Evolutionary conservation across 352 stramenopile species (phyloP).

Genomic region (Hyaloperonospora brassicae): DNA sequence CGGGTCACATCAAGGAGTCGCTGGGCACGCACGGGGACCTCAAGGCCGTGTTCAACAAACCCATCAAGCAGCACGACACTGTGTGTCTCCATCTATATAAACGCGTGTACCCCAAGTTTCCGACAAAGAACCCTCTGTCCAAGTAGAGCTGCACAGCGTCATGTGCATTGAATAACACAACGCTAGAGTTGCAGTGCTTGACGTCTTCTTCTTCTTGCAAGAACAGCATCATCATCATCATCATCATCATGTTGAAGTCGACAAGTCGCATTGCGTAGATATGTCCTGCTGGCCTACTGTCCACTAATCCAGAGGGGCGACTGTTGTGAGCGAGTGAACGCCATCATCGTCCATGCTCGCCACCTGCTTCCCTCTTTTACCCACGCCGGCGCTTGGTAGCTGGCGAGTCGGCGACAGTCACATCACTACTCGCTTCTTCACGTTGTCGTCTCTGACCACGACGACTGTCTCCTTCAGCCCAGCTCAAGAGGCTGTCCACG

Average conservation of each 20-base stretch:
- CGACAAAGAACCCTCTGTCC: slow-evolving; percentile 34
- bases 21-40: slow-evolving; percentile 98
- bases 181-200: too few relatives aligned
- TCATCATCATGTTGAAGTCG: slow-evolving; percentile 6
- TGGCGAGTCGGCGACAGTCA: slow-evolving; percentile 3
- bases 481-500: slow-evolving; percentile 37
- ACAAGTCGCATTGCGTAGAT: slow-evolving; percentile 21
- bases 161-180: too few relatives aligned
- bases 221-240: slow-evolving; percentile 13
- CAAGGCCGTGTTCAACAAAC: slow-evolving; percentile 98
- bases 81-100: slow-evolving; percentile 99
- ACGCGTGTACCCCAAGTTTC: slow-evolving; percentile 97
- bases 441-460: slow-evolving; percentile 21
- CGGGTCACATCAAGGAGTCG: slow-evolving; percentile 96
- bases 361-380: slow-evolving; percentile 1
- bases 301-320: slow-evolving; percentile 7
- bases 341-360: neutral
- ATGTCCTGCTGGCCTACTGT: slow-evolving; percentile 17
- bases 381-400: slow-evolving; percentile 33
- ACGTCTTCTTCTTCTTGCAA: too few relatives aligned
- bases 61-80: slow-evolving; percentile 98
- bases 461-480: slow-evolving; percentile 16
- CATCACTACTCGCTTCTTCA: slow-evolving; percentile 8
- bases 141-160: slow-evolving; percentile 8
- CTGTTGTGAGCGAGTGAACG: neutral